Conservation (phyloP, 257 asterid species). For the Solanum arcanum region DNA sequence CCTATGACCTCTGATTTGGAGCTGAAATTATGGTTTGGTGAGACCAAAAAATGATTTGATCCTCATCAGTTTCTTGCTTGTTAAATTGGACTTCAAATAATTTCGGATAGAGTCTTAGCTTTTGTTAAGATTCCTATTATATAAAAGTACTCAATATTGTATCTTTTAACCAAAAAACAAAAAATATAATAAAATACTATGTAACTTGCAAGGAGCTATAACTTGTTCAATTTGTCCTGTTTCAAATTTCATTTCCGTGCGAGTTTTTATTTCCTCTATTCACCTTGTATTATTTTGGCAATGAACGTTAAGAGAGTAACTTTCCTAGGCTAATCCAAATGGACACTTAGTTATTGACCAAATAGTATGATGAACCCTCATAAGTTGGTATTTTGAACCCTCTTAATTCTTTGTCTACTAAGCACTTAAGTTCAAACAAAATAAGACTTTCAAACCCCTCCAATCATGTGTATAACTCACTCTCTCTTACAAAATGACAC, state of each 20-base stretch:
- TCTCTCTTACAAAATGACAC: too few relatives aligned
- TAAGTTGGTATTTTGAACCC: too few relatives aligned
- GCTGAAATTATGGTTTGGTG: background rate
- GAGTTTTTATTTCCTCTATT: too few relatives aligned
- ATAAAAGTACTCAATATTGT: background rate
- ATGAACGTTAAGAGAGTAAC: background rate
- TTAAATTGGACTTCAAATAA: background rate
- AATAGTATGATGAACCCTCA: too few relatives aligned
- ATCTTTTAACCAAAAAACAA: background rate
- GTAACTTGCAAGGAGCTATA: background rate
- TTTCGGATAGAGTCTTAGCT: background rate
- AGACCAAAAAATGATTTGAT: conserved; percentile 11
- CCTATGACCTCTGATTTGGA: background rate
- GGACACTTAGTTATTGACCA: too few relatives aligned
- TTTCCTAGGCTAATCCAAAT: background rate
- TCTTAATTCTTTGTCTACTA: too few relatives aligned
- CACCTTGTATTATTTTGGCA: too few relatives aligned
- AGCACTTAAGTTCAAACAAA: too few relatives aligned
- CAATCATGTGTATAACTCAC: too few relatives aligned
- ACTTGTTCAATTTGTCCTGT: background rate
- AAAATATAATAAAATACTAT: background rate
- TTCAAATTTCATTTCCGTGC: too few relatives aligned
- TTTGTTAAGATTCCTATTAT: background rate
- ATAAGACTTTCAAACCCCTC: too few relatives aligned
- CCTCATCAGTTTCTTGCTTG: background rate